A percentile compares a stretch with the other conserved stretches of the same genome.
Evolutionary conservation across 768 basidiomycete genomes (phyloP).

Genomic region (Ramaria sp.): DNA sequence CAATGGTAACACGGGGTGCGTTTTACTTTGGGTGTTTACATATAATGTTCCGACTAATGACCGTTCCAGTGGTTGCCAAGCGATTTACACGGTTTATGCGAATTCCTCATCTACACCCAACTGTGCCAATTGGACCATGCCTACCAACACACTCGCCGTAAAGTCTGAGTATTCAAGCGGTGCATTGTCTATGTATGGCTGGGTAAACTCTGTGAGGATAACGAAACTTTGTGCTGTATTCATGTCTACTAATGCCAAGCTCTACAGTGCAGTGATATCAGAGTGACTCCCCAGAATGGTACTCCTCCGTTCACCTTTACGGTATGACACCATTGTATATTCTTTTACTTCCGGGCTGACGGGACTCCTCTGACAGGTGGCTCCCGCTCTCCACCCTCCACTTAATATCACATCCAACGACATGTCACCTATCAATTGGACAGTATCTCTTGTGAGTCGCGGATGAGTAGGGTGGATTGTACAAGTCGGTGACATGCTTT

Average conservation of each 20-base stretch:
- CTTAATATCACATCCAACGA: constrained; percentile 39
- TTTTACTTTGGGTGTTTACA: too few relatives aligned
- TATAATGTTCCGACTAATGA: not conserved
- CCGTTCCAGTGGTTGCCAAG: constrained; percentile 43
- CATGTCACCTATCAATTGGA: constrained; percentile 44
- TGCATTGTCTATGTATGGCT: constrained; percentile 47
- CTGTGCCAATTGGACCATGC: constrained; percentile 41
- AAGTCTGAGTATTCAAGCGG: constrained; percentile 34
- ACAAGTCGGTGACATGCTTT: constrained; percentile 16
- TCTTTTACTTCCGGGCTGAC: not conserved
- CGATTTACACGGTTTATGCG: constrained; percentile 43
- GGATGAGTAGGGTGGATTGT: not conserved
- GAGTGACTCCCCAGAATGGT: constrained; percentile 10
- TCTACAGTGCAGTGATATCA: constrained; percentile 45
- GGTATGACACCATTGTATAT: not conserved
- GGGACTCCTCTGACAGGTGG: constrained; percentile 28
- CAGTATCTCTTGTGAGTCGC: constrained; percentile 28
- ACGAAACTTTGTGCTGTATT: not conserved
- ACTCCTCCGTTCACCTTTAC: constrained; percentile 1
- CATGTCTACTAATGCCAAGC: not conserved
- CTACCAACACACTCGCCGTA: constrained; percentile 32
- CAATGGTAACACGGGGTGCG: constrained; percentile 35
- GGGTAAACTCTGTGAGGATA: constrained; percentile 23
- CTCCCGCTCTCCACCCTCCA: constrained; percentile 50
- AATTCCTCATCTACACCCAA: constrained; percentile 25